Evolutionary conservation across 768 basidiomycete species (phyloP).

Genomic region (Chalciporus piperatus): DNA sequence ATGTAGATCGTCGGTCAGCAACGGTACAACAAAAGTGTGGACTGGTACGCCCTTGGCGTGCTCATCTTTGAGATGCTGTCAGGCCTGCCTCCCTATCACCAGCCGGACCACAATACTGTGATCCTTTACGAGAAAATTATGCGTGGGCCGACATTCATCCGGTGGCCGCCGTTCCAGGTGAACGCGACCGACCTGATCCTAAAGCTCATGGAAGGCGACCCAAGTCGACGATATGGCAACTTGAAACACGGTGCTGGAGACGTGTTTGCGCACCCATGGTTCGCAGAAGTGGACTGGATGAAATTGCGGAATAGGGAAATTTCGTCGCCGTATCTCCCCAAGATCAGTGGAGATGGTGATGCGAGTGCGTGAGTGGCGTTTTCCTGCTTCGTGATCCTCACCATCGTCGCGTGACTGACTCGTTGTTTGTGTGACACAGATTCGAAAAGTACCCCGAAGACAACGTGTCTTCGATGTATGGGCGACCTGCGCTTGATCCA

Average conservation of each 20-base stretch:
- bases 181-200: conserved; percentile 86
- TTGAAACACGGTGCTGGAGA: conserved; percentile 84
- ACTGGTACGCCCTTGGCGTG: conserved; percentile 98
- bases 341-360: conserved; percentile 90
- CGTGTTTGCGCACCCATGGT: conserved; percentile 93
- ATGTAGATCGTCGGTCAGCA: conserved; percentile 70
- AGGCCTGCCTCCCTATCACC: conserved; percentile 93
- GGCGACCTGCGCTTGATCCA: conserved; percentile 52
- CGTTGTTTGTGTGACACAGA: conserved; percentile 32
- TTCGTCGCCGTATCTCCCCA: conserved; percentile 91
- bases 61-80: conserved; percentile 98
- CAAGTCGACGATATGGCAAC: conserved; percentile 88
- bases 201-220: conserved; percentile 86
- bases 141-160: conserved; percentile 66
- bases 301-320: conserved; percentile 81
- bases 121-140: conserved; percentile 91
- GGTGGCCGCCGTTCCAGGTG: conserved; percentile 74
- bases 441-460: conserved; percentile 82
- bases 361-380: conserved; percentile 75
- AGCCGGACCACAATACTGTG: conserved; percentile 79
- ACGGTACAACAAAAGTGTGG: conserved; percentile 93
- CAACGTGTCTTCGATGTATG: conserved; percentile 59
- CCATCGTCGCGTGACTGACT: neutral
- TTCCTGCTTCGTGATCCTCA: neutral
- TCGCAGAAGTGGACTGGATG: conserved; percentile 90